Evolutionary conservation across 305 asterid species (phyloP), one percentile per base, ranked within the genome.

Genomic region (Fraxinus sp.): DNA sequence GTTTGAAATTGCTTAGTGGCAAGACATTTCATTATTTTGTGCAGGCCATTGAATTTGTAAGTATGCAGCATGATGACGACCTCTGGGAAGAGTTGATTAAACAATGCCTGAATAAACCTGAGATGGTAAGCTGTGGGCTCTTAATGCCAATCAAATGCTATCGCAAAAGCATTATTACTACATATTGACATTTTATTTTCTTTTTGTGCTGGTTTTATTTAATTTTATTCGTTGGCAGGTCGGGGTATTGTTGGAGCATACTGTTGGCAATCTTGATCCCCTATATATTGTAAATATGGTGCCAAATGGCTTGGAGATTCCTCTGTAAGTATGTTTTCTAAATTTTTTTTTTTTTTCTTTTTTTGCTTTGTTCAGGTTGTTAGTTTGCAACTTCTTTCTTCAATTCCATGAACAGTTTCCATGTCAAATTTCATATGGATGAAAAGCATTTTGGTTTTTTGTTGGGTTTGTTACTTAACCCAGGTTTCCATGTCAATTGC

Each of bases 181-280:
- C 57, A 57, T 82, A 71, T 16, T 74, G 72, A 70, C 64, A 82
- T 11, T 64, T 46, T 70, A 62, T 33, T 70, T 78, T 62, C n/a
- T 46, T 80, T 75, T 28, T 70, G 78, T 75, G 73, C 52, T 79
- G 64, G 77, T 82, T 70, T 66, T 81, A 49, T 73, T 28, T 79
- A 36, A 59, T 72, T 81, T 79, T 83, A 72, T 49, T 33, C 66
- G 78, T 82, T 87, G 80, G 82, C 96, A 96, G 99, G 98, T 94
- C 22, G 98, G 98, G 74, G 94, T 92, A 35, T 84, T 96, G 83
- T 84, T 96, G 88, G 99, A 96, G 90, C 99, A 96, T 88, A 96
- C 99, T 57, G 98, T 96, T 74, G 98, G 99, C 79, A 91, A 96
- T 92, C 98, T 96, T 79, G 99, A 96, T 93, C 99, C 99, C 79